Base-by-base conservation (phyloP, 2,329 filamentous ascomycete genomes). In the Exophiala xenobiotica region DNA sequence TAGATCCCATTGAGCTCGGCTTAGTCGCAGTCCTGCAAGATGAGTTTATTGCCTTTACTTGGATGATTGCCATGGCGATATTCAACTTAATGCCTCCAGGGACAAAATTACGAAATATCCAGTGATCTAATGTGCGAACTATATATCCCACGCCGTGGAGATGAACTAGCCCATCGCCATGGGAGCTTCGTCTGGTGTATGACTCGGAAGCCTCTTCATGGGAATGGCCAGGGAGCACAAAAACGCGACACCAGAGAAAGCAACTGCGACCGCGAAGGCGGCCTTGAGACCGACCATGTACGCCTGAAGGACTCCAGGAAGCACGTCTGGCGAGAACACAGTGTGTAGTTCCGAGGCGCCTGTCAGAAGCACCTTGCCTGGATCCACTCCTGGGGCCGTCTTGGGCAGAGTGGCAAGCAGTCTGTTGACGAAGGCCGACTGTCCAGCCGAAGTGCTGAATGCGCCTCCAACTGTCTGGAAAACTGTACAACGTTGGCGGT, bases 341-440 rank as follows among this genome's bases (percentile, higher is more conserved):
- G 61, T 48, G 4, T 71, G 61, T 9, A 78, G 63, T 35, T 73
- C 68, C 1, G 74, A 74, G 0, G 73, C 75, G 2, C 74, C 75
- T 1, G 68, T 68, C n/a, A 66, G 61, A 11, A 76, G 59, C 2
- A 77, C 65, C 1, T 52, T 42, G 1, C 60, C 56, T 1, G 70
- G 56, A 33, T 71, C 57, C 5, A 74, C 61, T 7, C 51, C 57
- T 1, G 73, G 71, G 2, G 70, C 63, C 8, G 67, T 65, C 12
- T 56, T 42, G 2, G 60, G 57, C 1, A 75, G 57, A 3, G 61
- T 63, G 1, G 55, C 57, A n/a, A 70, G 54, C 1, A 78, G 61
- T 1, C 64, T 63, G 40, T 73, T 71, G 3, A 67, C 64, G 61
- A 79, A 77, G 2, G 68, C 63, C 7, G 65, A 64, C 59, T 77